A percentile compares a stretch with the other conserved stretches of the same genome.
phyloP scores from a whole-genome alignment of 495 filamentous ascomycete genomes.

The Penicillium roqueforti region DNA sequence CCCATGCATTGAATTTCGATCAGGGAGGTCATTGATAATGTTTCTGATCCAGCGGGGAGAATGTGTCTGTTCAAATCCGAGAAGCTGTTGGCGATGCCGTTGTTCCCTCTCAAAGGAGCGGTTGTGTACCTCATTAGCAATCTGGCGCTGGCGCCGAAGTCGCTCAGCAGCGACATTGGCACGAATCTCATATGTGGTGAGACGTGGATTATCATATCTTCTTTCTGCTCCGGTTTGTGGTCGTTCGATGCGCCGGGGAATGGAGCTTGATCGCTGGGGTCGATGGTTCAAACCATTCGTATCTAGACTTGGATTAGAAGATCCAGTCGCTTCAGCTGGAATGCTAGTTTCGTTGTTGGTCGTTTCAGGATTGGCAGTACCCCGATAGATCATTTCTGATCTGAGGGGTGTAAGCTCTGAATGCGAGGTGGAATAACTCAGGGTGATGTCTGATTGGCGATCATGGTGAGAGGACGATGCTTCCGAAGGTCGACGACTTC shows the following conservation, averaged over 20 bases:
- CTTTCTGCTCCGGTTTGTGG: constrained; percentile 24
- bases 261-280: constrained; percentile 34
- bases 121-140: constrained; percentile 35
- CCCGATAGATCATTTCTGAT: constrained; percentile 19
- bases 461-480: constrained; percentile 24
- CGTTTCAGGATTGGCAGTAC: constrained; percentile 15
- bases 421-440: constrained; percentile 39
- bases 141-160: constrained; percentile 40
- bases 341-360: constrained; percentile 17
- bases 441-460: constrained; percentile 32
- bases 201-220: constrained; percentile 29
- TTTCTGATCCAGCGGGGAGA: constrained; percentile 43
- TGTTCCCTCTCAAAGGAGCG: constrained; percentile 32
- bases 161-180: constrained; percentile 42
- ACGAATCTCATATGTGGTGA: constrained; percentile 34
- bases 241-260: constrained; percentile 30
- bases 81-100: constrained; percentile 32
- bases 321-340: neutral
- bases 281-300: constrained; percentile 20
- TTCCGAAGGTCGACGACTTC: constrained; percentile 22
- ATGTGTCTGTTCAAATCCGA: constrained; percentile 35
- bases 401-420: constrained; percentile 28
- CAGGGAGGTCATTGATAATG: constrained; percentile 40
- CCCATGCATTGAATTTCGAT: constrained; percentile 30
- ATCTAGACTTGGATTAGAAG: constrained; percentile 9